phyloP scores from a whole-genome alignment of 2,329 filamentous ascomycete species.

The Magnaporthales sp. region DNA sequence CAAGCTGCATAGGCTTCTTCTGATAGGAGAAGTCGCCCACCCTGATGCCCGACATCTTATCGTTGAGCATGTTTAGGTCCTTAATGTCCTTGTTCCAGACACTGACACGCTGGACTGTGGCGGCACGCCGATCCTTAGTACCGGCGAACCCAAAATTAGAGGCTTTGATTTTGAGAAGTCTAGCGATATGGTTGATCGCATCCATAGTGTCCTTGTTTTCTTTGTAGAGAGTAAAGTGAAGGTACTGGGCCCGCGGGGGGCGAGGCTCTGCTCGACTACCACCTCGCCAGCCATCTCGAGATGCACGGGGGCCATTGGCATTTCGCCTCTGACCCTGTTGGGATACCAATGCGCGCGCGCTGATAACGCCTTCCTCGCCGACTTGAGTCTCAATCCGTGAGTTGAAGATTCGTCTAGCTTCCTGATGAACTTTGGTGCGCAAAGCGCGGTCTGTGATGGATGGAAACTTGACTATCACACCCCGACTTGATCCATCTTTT shows the following conservation, averaged over 20 bases:
- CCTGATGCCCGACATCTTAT: constrained; percentile 51
- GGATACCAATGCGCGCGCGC: constrained; percentile 37
- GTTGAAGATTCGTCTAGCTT: constrained; percentile 72
- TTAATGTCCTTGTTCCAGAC: constrained; percentile 42
- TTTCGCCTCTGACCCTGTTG: constrained; percentile 2
- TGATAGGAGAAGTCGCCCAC: constrained; percentile 79
- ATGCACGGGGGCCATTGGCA: constrained; percentile 12
- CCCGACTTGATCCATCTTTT: constrained; percentile 19
- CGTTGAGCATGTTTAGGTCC: constrained; percentile 57
- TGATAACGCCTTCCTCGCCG: constrained; percentile 44
- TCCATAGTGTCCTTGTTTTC: constrained; percentile 98
- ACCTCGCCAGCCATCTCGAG: constrained; percentile 12
- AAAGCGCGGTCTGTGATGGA: constrained; percentile 33
- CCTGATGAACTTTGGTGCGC: constrained; percentile 41
- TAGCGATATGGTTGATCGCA: constrained; percentile 66
- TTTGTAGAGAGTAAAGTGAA: constrained; percentile 91
- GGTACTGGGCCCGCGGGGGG: constrained; percentile 54
- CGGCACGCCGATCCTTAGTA: constrained; percentile 83
- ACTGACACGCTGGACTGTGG: constrained; percentile 76
- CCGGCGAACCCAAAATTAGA: constrained; percentile 71
- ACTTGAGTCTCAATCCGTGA: constrained; percentile 71
- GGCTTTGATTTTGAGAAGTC: constrained; percentile 63
- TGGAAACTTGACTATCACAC: constrained; percentile 27
- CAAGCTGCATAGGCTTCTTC: constrained; percentile 64
- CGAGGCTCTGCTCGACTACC: constrained; percentile 15